Evolutionary conservation across 1,284 basidiomycete genomes (phyloP), one percentile per base, ranked within the genome.

Genomic region (Tylopilus sp.): DNA sequence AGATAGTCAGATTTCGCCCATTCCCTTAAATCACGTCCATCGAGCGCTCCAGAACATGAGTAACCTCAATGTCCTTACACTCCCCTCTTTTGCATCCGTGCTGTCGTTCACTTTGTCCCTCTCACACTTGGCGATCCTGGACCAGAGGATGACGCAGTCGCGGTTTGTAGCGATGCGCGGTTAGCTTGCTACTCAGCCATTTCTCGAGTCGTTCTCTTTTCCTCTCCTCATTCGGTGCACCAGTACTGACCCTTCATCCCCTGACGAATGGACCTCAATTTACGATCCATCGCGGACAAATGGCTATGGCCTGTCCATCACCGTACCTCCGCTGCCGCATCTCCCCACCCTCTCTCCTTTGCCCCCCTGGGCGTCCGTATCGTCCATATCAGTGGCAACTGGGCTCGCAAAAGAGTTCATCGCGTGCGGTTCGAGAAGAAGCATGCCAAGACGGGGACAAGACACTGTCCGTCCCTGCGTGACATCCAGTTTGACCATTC

Each of bases 401-500:
- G 21, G 13, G 10, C 51, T 16, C 51, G 49, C 16, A n/a, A 63
- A 52, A 37, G 66, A 68, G 15, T 68, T 68, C 19, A 52, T 67
- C 10, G 55, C 51, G n/a, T 62, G 61, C 18, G 41, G 52, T 2
- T 54, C 15, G 63, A 68, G 42, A 61, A 59, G 23, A 21, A 31
- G 11, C 62, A 65, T 4, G 63, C 63, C 10, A 58, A 48, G 46
- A 55, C 51, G n/a, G 68, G 63, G 63, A 67, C 63, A 16, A 62
- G 51, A 3, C 34, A 51, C 12, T 65, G 63, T 40, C 58, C 66
- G 3, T 55, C 63, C 3, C 19, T 65, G 26, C 48, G 43, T 9
- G 59, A 65, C 28, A 53, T 65, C 18, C 66, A 61, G 18, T 65
- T 65, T 18, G 59, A 58, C 35, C 68, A 66, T 57, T 64, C 66